phyloP scores from a whole-genome alignment of 805 yeast genomes.

The Kluyveromyces siamensis region DNA sequence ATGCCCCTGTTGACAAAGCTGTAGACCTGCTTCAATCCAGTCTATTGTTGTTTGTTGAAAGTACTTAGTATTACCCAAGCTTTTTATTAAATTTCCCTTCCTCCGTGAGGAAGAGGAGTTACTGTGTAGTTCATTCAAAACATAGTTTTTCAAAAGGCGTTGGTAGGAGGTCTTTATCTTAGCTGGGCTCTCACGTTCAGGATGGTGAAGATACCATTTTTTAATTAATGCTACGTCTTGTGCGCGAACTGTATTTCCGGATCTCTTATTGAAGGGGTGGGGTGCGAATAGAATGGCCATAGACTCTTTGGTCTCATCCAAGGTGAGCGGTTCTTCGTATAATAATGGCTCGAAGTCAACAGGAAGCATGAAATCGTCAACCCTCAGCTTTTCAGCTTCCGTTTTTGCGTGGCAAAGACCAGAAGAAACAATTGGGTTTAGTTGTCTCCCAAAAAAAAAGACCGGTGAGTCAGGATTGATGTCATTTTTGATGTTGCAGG shows the following conservation, averaged over 20 bases:
- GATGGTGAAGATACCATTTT: constrained; percentile 68
- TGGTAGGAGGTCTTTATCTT: constrained; percentile 86
- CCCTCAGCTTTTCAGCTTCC: constrained; percentile 25
- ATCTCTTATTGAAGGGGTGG: constrained; percentile 69
- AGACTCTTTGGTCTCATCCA: constrained; percentile 46
- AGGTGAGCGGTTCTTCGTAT: constrained; percentile 34
- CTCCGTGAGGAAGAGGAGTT: constrained; percentile 34
- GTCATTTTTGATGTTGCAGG: constrained; percentile 39
- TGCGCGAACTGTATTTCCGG: constrained; percentile 69
- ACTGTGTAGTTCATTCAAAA: constrained; percentile 60
- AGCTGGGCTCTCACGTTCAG: constrained; percentile 51
- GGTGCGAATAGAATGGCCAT: constrained; percentile 73
- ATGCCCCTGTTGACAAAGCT: constrained; percentile 86
- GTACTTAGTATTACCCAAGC: constrained; percentile 69
- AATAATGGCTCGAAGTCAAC: constrained; percentile 44
- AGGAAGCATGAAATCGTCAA: constrained; percentile 35
- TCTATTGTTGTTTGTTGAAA: constrained; percentile 89
- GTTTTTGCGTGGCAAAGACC: constrained; percentile 9
- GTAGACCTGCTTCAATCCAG: constrained; percentile 98
- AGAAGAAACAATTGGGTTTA: constrained; percentile 44
- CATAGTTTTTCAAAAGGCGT: constrained; percentile 68
- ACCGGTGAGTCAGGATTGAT: constrained; percentile 43
- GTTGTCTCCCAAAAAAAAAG: constrained; percentile 44
- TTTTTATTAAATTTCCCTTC: constrained; percentile 52
- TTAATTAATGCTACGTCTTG: constrained; percentile 84